A percentile compares a stretch with the other conserved stretches of the same genome.
Evolutionary conservation across 1,139 yeast species (phyloP).

Genomic region (Starmera stellimalicola): DNA sequence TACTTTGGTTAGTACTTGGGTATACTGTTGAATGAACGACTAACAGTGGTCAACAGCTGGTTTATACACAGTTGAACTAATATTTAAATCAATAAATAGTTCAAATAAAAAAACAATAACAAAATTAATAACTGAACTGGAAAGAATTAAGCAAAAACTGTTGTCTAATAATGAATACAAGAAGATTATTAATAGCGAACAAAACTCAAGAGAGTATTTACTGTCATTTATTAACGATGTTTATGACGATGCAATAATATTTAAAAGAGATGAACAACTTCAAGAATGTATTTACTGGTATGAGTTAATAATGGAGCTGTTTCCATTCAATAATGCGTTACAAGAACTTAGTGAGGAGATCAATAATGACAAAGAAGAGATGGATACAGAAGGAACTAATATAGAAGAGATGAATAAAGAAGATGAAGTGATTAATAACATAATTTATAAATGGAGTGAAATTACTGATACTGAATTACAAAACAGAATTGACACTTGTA

Average conservation of each 20-base stretch:
- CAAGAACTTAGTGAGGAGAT: no score
- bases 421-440: background rate
- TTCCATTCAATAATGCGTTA: background rate
- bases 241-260: background rate
- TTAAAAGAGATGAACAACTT: background rate
- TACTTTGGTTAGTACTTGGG: background rate
- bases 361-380: background rate
- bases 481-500: background rate
- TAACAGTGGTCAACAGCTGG: background rate
- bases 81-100: background rate
- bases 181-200: background rate
- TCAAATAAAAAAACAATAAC: background rate
- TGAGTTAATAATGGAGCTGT: background rate
- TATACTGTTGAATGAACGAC: no score
- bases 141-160: background rate
- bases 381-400: background rate
- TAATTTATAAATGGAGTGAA: background rate
- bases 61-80: background rate
- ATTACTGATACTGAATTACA: background rate
- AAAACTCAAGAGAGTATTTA: conserved; percentile 1
- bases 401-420: background rate
- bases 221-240: background rate
- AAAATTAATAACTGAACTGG: background rate
- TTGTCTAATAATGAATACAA: background rate
- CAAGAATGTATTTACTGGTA: conserved; percentile 1